These are phyloP conservation scores for Blastocystis sp. DNA, from an alignment of 352 stramenopile genomes.

Conservation along the genomic window DNA sequence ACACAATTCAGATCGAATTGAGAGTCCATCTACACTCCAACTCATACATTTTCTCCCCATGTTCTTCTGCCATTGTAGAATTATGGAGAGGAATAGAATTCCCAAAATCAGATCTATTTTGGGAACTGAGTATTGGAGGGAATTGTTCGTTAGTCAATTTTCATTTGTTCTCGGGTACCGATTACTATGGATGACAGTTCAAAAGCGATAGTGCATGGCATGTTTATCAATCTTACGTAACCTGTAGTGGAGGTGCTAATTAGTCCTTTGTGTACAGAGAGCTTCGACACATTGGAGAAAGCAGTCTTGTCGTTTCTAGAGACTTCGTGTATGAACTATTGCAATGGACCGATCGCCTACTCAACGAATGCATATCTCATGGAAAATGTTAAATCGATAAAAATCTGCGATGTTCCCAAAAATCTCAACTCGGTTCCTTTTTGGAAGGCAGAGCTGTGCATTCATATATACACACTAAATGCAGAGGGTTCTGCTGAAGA, in stretches of 20 bases:
- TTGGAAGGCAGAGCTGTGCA: conserved; percentile 66
- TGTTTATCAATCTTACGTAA: neutral
- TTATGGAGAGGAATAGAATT: neutral
- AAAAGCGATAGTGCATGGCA: neutral
- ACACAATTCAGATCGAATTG: neutral
- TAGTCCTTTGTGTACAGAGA: neutral
- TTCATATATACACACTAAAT: conserved; percentile 68
- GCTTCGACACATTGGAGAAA: conserved; percentile 21
- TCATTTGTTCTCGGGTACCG: neutral
- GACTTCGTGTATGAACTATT: conserved; percentile 46
- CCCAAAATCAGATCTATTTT: neutral
- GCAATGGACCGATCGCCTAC: conserved; percentile 65
- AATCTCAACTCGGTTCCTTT: conserved; percentile 59
- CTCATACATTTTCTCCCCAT: conserved; percentile 39
- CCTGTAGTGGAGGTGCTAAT: conserved; percentile 42
- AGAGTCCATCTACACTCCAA: neutral
- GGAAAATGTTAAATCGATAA: conserved; percentile 66
- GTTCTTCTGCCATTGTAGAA: neutral
- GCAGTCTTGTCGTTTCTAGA: conserved; percentile 64
- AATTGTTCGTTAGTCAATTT: neutral
- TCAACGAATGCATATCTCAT: conserved; percentile 61
- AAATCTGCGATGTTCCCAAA: conserved; percentile 67
- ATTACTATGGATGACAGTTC: neutral
- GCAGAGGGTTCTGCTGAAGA: conserved; percentile 2
- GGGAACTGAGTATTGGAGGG: neutral